Base-by-base conservation (phyloP, 2,329 filamentous ascomycete genomes). In the Cladorrhinum sp. region DNA sequence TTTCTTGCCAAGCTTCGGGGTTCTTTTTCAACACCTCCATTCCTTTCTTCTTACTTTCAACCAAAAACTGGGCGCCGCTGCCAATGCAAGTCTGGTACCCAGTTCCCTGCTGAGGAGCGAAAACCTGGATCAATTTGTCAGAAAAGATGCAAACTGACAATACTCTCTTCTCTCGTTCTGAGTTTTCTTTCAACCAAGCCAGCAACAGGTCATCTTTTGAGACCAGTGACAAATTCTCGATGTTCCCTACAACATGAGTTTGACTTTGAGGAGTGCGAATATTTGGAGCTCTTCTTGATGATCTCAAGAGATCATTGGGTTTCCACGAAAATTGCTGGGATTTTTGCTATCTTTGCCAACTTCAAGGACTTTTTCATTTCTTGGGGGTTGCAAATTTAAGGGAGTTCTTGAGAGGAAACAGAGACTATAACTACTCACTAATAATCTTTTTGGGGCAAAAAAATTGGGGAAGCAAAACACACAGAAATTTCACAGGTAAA, bases 321-420 rank as follows among this genome's bases (percentile, higher is more conserved):
- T 46, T 46, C 9, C 18, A 21, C 42, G 10, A 24, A 24, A 57
- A 48, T 49, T 48, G 36, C 55, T 24, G 14, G 12, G 36, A 57
- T 57, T 49, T 63, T 67, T 62, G 58, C 62, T 53, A 68, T 68
- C 57, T 69, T 62, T 64, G 55, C 62, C 46, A 67, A 64, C 50
- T 66, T 39, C 55, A 20, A 18, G 42, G 42, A 46, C 42, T 46
- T 46, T 61, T 54, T 50, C 18, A 65, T 58, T 23, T 30, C 64
- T 68, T 58, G 68, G 58, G 58, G 61, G 21, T 59, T 62, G 59
- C 57, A 61, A 67, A 42, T n/a, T 14, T 5, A 16, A 16, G 16
- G 16, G 14, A 8, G 3, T 12, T n/a, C 16, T 20, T 20, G 14
- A 3, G 16, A 4, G 7, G 16, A 21, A 46, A 59, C 39, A 26